A percentile compares a stretch with the other conserved stretches of the same genome.
phyloP scores from a whole-genome alignment of 495 filamentous ascomycete genomes.

The Hyaloscypha bicolor region DNA sequence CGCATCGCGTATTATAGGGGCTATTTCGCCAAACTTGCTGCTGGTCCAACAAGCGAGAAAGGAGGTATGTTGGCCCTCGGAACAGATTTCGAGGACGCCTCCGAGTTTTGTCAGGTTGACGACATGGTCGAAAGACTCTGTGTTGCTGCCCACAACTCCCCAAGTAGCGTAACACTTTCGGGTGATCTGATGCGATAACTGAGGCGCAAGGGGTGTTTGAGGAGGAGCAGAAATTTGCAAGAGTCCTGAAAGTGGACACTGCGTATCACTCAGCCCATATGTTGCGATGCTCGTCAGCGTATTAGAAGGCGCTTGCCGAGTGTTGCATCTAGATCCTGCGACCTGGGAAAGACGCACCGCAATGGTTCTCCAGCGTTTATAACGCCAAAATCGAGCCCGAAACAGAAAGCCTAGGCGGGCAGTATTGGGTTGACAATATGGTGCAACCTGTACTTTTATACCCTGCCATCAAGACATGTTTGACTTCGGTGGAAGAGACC shows the following conservation, averaged over 20 bases:
- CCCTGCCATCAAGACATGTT: background rate
- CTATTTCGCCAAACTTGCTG: conserved; percentile 25
- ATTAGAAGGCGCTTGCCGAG: conserved; percentile 36
- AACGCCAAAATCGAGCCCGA: background rate
- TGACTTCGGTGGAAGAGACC: background rate
- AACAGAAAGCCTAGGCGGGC: conserved; percentile 13
- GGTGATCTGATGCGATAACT: conserved; percentile 41
- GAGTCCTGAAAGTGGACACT: conserved; percentile 47
- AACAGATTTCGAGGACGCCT: conserved; percentile 40
- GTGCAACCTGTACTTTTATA: conserved; percentile 56
- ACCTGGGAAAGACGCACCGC: background rate
- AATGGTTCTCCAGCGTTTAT: conserved; percentile 19
- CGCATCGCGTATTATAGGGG: conserved; percentile 55
- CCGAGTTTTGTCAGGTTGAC: conserved; percentile 36
- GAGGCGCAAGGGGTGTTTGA: conserved; percentile 42
- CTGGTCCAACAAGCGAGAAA: conserved; percentile 19
- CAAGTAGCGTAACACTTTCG: conserved; percentile 49
- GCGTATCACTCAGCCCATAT: conserved; percentile 70
- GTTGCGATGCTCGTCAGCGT: conserved; percentile 42
- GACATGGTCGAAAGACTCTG: conserved; percentile 38
- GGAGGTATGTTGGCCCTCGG: conserved; percentile 59
- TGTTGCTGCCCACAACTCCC: conserved; percentile 50
- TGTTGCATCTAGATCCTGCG: conserved; percentile 39
- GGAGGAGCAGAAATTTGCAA: conserved; percentile 44
- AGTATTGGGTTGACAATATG: conserved; percentile 65